Evolutionary conservation across 495 filamentous ascomycete genomes (phyloP), one percentile per base, ranked within the genome.

Genomic region (Daldinia vernicosa): DNA sequence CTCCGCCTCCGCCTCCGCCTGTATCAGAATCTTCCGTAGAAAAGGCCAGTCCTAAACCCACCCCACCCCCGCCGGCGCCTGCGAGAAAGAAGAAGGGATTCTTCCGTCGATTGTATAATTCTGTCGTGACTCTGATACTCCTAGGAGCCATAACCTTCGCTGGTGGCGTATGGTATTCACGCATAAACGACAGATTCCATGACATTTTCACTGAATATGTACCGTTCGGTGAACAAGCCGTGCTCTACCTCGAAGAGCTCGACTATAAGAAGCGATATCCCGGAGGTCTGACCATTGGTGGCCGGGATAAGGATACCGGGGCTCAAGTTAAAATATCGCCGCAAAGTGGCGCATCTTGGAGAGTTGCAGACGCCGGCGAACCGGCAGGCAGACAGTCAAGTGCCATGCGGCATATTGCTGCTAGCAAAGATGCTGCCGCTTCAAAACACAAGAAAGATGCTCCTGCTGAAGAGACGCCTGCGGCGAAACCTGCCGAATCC

Each of bases 131-230:
- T 51, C 74, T 97, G 56, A 81, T 93, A 53, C 77, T 97, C 33
- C 85, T 97, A 8, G 86, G 90, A 40, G 89, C 86, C 6, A 75
- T 96, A 15, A 89, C 89, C 32, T 99, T 97, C 67, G 94, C 88
- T 63, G 93, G 93, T 65, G 93, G 94, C 53, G 88, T 97, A 54
- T 97, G 92, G 82, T 92, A 96, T 76, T 95, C 95, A 24, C 86
- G 97, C 66, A 89, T 94, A 80, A 95, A 90, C 69, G 95, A 99
- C 82, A 97, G 95, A 79, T 98, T 98, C 85, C 96, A 99, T 78
- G 95, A 99, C 77, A 97, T 98, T 83, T 99, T 99, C 83, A 98
- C 96, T 50, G 94, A 97, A 80, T 99, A 95, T 79, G 80, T 99
- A 6, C 95, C 95, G 2, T 97, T 93, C 66, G 96, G 95, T 59